Evolutionary conservation across 164 flowering plant species (phyloP), one percentile per base, ranked within the genome.

Genomic region (Protea cynaroides): DNA sequence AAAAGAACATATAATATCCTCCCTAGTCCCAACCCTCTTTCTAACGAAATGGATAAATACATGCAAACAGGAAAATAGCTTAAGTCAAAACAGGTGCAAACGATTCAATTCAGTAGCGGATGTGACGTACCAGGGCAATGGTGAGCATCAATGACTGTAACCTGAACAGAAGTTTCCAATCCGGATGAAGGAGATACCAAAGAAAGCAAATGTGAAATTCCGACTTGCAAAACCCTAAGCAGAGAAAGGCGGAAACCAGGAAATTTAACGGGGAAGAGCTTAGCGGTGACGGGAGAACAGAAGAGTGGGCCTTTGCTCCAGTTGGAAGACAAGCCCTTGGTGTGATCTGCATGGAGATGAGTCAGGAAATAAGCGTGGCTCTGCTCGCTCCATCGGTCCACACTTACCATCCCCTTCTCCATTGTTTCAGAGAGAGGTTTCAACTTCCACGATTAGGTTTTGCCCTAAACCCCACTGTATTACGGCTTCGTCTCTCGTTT

Each of bases 321-420:
- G 1, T 72, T 25, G 5, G 89, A 66, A 44, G 92, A 81, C 40
- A 92, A 75, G 18, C 98, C 95, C 6, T 70, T 49, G 24, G 96
- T 92, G 81, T 92, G 94, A 65, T 92, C 98, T 24, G 92, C 66
- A 74, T 89, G 98, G 56, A 92, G 86, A 71, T 89, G 98, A 3
- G 91, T 92, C 23, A 89, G 71, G 82, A 92, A 92, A 74, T 89
- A 89, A 19, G 69, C 84, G 66, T 92, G 91, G 77, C 92, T 86
- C 44, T 65, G 72, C 29, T 72, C 75, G 18, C 62, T 51, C 89
- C 88, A 69, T 56, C 75, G 59, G 56, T 80, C 92, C 70, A 92
- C 80, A 23, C 89, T 82, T 53, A 92, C 82, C 79, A 92, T 60
- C 21, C 91, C 90, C 49, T 68, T 66, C 75, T 89, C 96, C 90